Percentiles rank a stretch among this genome's conserved stretches.
phyloP scores from a whole-genome alignment of 148 eudicot genomes.

The Cornus controversa region DNA sequence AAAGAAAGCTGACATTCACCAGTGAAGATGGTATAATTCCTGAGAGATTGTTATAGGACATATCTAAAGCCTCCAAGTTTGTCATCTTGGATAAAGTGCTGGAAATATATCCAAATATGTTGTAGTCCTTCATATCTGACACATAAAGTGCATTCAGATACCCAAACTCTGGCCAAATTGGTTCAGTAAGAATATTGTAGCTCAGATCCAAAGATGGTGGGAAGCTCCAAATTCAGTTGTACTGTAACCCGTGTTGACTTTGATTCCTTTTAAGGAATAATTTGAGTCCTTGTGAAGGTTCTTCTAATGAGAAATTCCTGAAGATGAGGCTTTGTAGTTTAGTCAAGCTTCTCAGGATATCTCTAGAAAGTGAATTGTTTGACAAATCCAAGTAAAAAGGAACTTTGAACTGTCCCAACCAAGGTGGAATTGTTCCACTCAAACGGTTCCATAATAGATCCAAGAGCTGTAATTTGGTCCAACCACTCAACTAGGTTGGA shows the following conservation, averaged over 20 bases:
- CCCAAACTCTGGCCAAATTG: slow-evolving; percentile 39
- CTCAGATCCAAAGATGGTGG: slow-evolving; percentile 27
- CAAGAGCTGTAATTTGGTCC: slow-evolving; percentile 24
- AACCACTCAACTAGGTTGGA: slow-evolving; percentile 27
- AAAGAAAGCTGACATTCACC: slow-evolving; percentile 20
- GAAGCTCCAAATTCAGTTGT: slow-evolving; percentile 25
- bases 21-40: slow-evolving; percentile 32
- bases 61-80: slow-evolving; percentile 28
- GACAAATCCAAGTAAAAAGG: slow-evolving; percentile 38
- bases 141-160: slow-evolving; percentile 22
- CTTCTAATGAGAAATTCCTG: slow-evolving; percentile 15
- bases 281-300: slow-evolving; percentile 21
- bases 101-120: slow-evolving; percentile 28
- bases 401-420: slow-evolving; percentile 20
- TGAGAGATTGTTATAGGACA: slow-evolving; percentile 28
- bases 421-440: slow-evolving; percentile 27
- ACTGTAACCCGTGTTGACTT: slow-evolving; percentile 15
- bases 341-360: slow-evolving; percentile 27
- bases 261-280: slow-evolving; percentile 23
- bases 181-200: slow-evolving; percentile 23
- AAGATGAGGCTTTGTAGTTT: slow-evolving; percentile 16
- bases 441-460: slow-evolving; percentile 34
- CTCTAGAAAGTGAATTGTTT: slow-evolving; percentile 28
- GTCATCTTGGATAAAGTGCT: slow-evolving; percentile 23
- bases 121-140: slow-evolving; percentile 28